A percentile compares a stretch with the other conserved stretches of the same genome.
phyloP scores from a whole-genome alignment of 768 basidiomycete genomes.

The Scleroderma bovista region DNA sequence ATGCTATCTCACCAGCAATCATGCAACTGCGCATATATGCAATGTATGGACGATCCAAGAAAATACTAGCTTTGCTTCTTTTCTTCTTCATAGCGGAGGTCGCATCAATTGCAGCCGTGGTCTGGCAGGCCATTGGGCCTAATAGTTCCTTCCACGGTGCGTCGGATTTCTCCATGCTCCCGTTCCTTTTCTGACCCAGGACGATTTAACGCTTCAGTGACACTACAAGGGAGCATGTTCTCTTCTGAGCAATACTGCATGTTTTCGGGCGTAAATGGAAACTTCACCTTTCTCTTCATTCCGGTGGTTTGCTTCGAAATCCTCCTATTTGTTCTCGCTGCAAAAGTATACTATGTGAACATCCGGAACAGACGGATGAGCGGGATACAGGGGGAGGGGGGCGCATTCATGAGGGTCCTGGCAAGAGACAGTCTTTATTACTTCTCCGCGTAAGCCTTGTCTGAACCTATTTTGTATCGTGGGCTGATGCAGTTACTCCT shows the following conservation, averaged over 20 bases:
- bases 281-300: constrained; percentile 24
- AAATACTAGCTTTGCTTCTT: constrained; percentile 15
- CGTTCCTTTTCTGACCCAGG: neutral
- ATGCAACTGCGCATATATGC: constrained; percentile 32
- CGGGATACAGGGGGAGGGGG: constrained; percentile 4
- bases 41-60: constrained; percentile 24
- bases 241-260: constrained; percentile 9
- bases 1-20: constrained; percentile 18
- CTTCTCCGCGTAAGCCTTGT: constrained; percentile 23
- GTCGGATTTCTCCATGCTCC: neutral
- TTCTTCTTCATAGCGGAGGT: constrained; percentile 19
- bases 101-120: constrained; percentile 16
- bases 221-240: too few relatives aligned
- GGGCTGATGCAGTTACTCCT: neutral
- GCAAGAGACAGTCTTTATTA: constrained; percentile 27
- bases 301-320: constrained; percentile 27
- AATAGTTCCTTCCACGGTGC: constrained; percentile 16
- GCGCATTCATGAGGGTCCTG: constrained; percentile 19
- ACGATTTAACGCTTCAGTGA: neutral
- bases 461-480: neutral
- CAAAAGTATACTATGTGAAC: constrained; percentile 11
- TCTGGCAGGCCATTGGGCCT: constrained; percentile 24
- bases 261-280: constrained; percentile 17
- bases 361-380: constrained; percentile 3
- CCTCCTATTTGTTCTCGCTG: constrained; percentile 19